Conservation (phyloP, 352 stramenopile species). For the Salisapilia sapeloensis region DNA sequence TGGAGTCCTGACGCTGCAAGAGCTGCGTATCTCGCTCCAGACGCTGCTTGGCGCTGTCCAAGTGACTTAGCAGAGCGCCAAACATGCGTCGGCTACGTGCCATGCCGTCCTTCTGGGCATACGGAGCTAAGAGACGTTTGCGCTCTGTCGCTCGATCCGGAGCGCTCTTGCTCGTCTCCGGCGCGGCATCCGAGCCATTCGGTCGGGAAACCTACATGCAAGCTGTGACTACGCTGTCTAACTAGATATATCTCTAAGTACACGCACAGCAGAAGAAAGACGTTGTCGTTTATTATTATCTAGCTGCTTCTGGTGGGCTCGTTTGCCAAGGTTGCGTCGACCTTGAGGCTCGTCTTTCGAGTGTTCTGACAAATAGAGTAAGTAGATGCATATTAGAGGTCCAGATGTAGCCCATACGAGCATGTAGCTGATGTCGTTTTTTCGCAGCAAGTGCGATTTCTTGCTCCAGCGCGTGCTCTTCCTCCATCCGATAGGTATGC, state of each 20-base stretch:
- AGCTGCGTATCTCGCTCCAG: conserved; percentile 62
- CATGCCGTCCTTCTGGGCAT: conserved; percentile 41
- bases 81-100: conserved; percentile 67
- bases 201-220: too few relatives aligned
- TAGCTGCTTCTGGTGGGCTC: too few relatives aligned
- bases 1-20: conserved; percentile 52
- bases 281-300: too few relatives aligned
- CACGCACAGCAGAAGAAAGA: too few relatives aligned
- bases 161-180: too few relatives aligned
- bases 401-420: background rate
- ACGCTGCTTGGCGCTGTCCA: conserved; percentile 60
- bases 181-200: too few relatives aligned
- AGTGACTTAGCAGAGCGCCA: conserved; percentile 59
- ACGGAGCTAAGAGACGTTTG: conserved; percentile 33
- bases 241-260: too few relatives aligned
- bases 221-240: too few relatives aligned
- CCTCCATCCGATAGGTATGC: conserved; percentile 10
- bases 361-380: background rate
- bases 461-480: conserved; percentile 30
- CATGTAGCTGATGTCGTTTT: conserved; percentile 26
- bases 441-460: conserved; percentile 29
- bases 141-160: too few relatives aligned
- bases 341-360: background rate
- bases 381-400: background rate
- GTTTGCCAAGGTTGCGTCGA: too few relatives aligned